Base-by-base conservation (phyloP, 306 rosid genomes). In the Trifolium pratense region DNA sequence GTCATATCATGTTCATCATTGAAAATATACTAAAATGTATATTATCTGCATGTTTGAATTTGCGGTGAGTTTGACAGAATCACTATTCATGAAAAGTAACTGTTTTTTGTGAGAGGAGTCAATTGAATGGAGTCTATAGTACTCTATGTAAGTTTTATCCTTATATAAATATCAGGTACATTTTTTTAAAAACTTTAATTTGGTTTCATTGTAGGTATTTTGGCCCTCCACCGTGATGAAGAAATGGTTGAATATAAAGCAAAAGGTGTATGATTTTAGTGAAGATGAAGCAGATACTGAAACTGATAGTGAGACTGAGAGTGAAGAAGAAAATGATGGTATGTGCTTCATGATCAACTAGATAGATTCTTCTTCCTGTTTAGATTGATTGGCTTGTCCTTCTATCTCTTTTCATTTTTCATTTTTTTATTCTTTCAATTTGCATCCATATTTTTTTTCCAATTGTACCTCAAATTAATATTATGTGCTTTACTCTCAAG, bases 191-290 rank as follows among this genome's bases (percentile, higher is more conserved):
- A 58, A 17, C 59, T 53, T 17, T 29, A 48, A 29, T 68, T 82
- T 39, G 65, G 32, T 77, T 78, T 81, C 32, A 34, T 81, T 79
- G 72, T 85, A 93, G 98, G 83, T 87, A 51, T 93, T 89, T 83
- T 93, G 98, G 98, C 98, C 98, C 21, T 86, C 97, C 42, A 70
- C 88, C 75, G 80, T 93, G 86, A 86, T 91, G 94, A 93, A 93
- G 84, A 93, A 93, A 81, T 93, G 98, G 98, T 74, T 93, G 60
- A 93, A 93, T 65, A 86, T 93, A 72, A 90, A 88, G 96, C 92
- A 93, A 6, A 85, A 85, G 80, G 88, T 74, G 68, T 74, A 85
- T 80, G 96, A 93, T 74, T 93, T 91, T 68, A 93, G 98, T 77
- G 98, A 88, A 75, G 98, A 93, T 87, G 97, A 93, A 77, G 79